Conservation (phyloP, 495 filamentous ascomycete species). For the Penicillium turbatum region DNA sequence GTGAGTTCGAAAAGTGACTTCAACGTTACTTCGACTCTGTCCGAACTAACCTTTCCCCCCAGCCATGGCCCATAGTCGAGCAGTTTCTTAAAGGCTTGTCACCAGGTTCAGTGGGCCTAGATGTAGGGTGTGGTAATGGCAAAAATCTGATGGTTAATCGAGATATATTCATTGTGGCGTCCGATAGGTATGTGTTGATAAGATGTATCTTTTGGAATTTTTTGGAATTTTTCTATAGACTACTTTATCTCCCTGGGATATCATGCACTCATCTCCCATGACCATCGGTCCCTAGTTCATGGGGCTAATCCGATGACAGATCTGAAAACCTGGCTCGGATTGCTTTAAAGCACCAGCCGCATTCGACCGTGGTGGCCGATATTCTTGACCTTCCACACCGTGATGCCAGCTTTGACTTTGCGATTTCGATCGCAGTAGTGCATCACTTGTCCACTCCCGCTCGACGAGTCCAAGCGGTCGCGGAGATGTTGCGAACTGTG, state of each 20-base stretch:
- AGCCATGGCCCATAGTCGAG: conserved; percentile 93
- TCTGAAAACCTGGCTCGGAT: conserved; percentile 71
- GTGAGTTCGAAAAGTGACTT: conserved; percentile 31
- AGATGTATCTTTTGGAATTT: conserved; percentile 8
- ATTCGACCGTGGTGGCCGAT: conserved; percentile 66
- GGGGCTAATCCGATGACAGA: conserved; percentile 36
- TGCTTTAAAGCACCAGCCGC: conserved; percentile 60
- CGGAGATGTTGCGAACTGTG: conserved; percentile 65
- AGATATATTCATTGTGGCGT: conserved; percentile 76
- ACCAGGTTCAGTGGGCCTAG: conserved; percentile 77
- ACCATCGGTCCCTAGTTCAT: conserved; percentile 8
- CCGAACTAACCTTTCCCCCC: conserved; percentile 1
- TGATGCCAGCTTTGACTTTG: conserved; percentile 74
- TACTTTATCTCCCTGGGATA: conserved; percentile 4
- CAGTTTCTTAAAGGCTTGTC: conserved; percentile 64
- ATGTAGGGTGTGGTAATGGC: conserved; percentile 90
- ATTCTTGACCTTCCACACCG: conserved; percentile 67
- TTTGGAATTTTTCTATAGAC: conserved; percentile 8
- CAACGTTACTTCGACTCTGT: neutral
- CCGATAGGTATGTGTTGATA: conserved; percentile 62
- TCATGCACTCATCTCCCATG: conserved; percentile 8
- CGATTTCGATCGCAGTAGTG: conserved; percentile 88
- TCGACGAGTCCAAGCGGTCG: conserved; percentile 69
- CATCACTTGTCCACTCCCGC: conserved; percentile 87
- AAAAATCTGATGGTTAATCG: conserved; percentile 85